Conservation (phyloP, 78 protist species). For the Dictyostelium purpureum region DNA sequence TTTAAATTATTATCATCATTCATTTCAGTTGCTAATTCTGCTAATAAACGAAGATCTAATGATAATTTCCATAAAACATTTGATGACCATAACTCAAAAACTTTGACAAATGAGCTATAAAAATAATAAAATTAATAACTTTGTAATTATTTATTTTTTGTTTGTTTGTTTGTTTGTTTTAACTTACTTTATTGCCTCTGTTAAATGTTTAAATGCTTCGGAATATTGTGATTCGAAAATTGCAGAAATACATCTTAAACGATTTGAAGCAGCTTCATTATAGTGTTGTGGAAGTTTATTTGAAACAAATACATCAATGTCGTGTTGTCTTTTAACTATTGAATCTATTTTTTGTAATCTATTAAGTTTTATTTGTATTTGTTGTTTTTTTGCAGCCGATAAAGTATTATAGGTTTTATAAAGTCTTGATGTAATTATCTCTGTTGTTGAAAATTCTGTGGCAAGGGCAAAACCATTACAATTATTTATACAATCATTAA, state of each 20-base stretch:
- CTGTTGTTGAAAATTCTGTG: conserved; percentile 11
- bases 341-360: conserved; percentile 19
- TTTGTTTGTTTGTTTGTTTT: background rate
- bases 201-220: conserved; percentile 59
- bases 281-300: conserved; percentile 28
- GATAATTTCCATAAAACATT: conserved; percentile 24
- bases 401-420: background rate
- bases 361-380: background rate
- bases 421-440: background rate
- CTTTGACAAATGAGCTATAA: conserved; percentile 34
- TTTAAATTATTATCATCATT: background rate
- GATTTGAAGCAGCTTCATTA: background rate
- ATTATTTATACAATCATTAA: conserved; percentile 20
- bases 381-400: background rate
- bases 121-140: background rate
- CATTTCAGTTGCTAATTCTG: background rate
- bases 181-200: conserved; percentile 51
- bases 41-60: conserved; percentile 58
- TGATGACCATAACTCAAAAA: conserved; percentile 53
- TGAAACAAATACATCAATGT: background rate
- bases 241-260: conserved; percentile 15
- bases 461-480: conserved; percentile 31
- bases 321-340: background rate
- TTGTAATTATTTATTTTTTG: background rate
- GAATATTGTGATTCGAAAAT: conserved; percentile 16